Evolutionary conservation across 2,329 filamentous ascomycete genomes (phyloP).

Genomic region (Cryphonectria japonica): DNA sequence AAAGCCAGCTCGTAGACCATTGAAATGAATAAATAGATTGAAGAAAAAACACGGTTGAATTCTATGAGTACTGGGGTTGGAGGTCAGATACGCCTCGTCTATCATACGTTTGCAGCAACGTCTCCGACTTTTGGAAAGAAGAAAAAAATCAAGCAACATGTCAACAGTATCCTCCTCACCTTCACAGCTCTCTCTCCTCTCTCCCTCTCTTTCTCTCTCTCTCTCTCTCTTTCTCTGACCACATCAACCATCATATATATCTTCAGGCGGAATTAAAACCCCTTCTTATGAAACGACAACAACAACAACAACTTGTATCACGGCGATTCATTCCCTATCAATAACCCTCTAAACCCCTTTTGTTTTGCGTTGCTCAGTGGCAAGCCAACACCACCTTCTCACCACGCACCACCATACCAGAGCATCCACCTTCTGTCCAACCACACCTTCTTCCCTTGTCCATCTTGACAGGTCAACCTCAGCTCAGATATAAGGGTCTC

Average conservation of each 20-base stretch:
- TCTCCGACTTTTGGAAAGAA: constrained; percentile 4
- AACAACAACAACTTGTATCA: not conserved
- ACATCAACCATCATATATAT: not conserved
- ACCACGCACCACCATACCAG: not conserved
- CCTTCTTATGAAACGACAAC: not conserved
- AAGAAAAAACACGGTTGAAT: constrained; percentile 9
- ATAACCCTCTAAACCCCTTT: not conserved
- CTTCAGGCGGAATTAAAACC: not conserved
- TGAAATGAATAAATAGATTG: not conserved
- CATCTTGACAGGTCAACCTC: not conserved
- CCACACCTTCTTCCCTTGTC: not conserved
- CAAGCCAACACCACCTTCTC: not conserved
- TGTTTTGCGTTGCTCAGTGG: not conserved
- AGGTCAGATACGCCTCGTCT: constrained; percentile 9
- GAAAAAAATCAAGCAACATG: constrained; percentile 7
- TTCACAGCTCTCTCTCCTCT: not conserved
- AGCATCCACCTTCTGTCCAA: constrained; percentile 1
- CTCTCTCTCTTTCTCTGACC: not conserved
- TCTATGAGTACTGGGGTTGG: constrained; percentile 18
- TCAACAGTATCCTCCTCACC: not conserved
- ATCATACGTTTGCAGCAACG: constrained; percentile 17
- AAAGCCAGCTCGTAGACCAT: not conserved
- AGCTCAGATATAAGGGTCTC: not conserved
- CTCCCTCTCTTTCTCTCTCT: not conserved
- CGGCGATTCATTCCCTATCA: not conserved